phyloP scores from a whole-genome alignment of 768 basidiomycete genomes.

The Tricholoma bakamatsutake region DNA sequence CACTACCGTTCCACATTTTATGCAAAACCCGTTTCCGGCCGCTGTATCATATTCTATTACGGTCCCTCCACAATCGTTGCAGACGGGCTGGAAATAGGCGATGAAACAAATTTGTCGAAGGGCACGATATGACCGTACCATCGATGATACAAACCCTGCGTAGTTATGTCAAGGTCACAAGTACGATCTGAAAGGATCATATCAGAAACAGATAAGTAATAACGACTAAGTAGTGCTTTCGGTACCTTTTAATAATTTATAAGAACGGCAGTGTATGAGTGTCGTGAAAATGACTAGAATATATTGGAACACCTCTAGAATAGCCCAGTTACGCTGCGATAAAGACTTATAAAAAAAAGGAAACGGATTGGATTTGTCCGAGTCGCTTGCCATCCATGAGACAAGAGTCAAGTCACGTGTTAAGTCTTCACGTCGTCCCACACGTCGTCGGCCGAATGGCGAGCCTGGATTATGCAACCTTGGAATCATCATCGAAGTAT shows the following conservation, averaged over 20 bases:
- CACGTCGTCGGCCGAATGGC: neutral
- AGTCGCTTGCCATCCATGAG: neutral
- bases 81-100: constrained; percentile 45
- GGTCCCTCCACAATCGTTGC: constrained; percentile 74
- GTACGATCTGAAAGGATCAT: neutral
- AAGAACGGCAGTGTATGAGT: neutral
- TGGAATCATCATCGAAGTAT: constrained; percentile 36
- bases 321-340: neutral
- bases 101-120: neutral
- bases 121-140: neutral
- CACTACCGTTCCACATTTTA: constrained; percentile 82
- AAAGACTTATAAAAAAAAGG: neutral
- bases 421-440: neutral
- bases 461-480: constrained; percentile 32
- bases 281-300: neutral
- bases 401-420: neutral
- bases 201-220: neutral
- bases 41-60: constrained; percentile 83
- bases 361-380: neutral
- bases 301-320: neutral
- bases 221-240: neutral
- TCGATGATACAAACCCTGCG: neutral
- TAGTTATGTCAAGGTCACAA: neutral
- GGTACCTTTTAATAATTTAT: neutral
- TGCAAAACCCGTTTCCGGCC: constrained; percentile 82